Evolutionary conservation across 805 yeast genomes (phyloP), one percentile per base, ranked within the genome.

Genomic region (Metschnikowia sp.): DNA sequence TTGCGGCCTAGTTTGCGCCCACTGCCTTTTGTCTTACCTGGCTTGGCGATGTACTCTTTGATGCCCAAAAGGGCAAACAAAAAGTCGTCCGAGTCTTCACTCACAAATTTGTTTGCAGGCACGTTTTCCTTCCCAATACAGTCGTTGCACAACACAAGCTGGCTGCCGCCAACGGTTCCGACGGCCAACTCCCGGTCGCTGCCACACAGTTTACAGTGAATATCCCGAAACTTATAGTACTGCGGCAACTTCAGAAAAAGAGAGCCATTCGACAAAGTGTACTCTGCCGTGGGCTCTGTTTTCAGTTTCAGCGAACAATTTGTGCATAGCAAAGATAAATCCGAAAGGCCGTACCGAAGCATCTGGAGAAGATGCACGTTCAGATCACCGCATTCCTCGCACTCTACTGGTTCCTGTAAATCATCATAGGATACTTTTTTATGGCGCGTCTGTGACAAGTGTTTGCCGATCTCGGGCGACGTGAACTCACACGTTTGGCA

Each of bases 371-470:
- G 76, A 60, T 80, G 84, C 40, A 82, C 70, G 54, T 79, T 81
- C 34, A 70, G 54, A 54, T 79, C 78, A 18, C 69, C 69, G 60
- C 86, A 82, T 36, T 75, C 78, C 57, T 79, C 84, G 60, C 86
- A 82, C 52, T 69, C 71, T 3, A 82, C 59, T 9, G 61, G 63
- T 53, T 79, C 83, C 9, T 63, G 69, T 2, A 66, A 55, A 0
- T 57, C 45, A 6, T 56, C 60, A 51, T 68, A 68, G 30, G 54
- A 47, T 6, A 79, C 72, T 3, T 45, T 40, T 55, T 77, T 80
- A 65, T 81, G 86, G 44, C 85, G 69, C 1, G 84, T 75, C 1
- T 72, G 45, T 0, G 79, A 66, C 31, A 80, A 63, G 62, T 81
- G 86, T 57, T 76, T 79, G 50, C 75, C 69, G 65, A 79, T 74